Evolutionary conservation across 192 early-diverging fungal genomes (phyloP).

Genomic region (Chytriomyces sp.): DNA sequence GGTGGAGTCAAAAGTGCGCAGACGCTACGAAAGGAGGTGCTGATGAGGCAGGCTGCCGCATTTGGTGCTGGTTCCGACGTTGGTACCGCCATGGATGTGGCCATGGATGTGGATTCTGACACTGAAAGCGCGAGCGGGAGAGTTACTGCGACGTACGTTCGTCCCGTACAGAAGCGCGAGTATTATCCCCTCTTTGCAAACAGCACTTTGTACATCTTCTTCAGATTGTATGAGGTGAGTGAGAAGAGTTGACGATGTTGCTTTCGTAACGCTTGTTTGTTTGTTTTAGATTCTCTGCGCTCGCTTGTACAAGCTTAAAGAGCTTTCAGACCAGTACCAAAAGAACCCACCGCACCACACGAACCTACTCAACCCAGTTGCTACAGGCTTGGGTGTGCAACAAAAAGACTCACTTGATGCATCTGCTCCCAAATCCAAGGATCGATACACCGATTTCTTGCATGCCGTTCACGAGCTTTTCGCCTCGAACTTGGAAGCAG

Average conservation of each 20-base stretch:
- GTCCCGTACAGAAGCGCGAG: constrained; percentile 25
- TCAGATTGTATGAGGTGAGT: constrained; percentile 80
- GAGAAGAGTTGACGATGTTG: background rate
- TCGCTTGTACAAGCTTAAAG: constrained; percentile 78
- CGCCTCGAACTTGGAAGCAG: constrained; percentile 77
- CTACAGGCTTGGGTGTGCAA: constrained; percentile 54
- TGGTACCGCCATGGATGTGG: background rate
- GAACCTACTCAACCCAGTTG: constrained; percentile 58
- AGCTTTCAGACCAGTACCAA: constrained; percentile 63
- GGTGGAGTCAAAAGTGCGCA: background rate
- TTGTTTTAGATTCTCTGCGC: constrained; percentile 76
- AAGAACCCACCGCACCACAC: constrained; percentile 54
- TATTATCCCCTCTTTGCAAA: constrained; percentile 84
- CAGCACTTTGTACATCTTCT: constrained; percentile 81
- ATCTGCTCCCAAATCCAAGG: constrained; percentile 30
- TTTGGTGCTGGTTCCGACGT: background rate
- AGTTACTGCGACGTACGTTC: constrained; percentile 5
- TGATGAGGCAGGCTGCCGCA: constrained; percentile 25
- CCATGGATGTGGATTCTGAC: constrained; percentile 39
- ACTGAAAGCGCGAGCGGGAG: constrained; percentile 11
- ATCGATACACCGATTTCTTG: constrained; percentile 80
- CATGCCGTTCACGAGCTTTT: constrained; percentile 75
- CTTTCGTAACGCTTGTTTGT: constrained; percentile 6
- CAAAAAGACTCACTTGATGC: constrained; percentile 21
- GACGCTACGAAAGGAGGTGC: constrained; percentile 20